These are phyloP conservation scores for Hanseniaspora valbyensis DNA, from an alignment of 805 yeast species.

Conservation along the genomic window DNA sequence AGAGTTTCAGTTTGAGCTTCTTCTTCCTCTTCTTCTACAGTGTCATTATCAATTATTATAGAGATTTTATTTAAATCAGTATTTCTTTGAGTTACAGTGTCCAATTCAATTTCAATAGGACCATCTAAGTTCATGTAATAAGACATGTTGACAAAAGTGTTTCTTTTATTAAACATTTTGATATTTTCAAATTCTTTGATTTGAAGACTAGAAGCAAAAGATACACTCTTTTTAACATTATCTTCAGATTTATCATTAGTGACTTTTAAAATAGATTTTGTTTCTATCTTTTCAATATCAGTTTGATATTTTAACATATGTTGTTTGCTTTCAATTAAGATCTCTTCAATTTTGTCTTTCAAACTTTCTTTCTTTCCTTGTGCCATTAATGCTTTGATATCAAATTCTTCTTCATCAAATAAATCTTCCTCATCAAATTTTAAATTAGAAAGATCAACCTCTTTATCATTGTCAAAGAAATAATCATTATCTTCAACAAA, in stretches of 20 bases:
- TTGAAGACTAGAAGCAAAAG: slow-evolving; percentile 27
- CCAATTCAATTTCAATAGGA: slow-evolving; percentile 7
- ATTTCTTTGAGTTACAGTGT: background rate
- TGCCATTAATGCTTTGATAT: background rate
- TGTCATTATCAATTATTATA: too few relatives aligned
- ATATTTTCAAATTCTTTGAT: slow-evolving; percentile 28
- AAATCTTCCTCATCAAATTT: slow-evolving; percentile 20
- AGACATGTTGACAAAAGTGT: slow-evolving; percentile 22
- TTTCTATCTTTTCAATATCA: too few relatives aligned
- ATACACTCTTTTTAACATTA: slow-evolving; percentile 24
- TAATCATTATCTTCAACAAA: slow-evolving; percentile 8
- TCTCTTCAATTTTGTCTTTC: slow-evolving; percentile 23
- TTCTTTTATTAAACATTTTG: slow-evolving; percentile 26
- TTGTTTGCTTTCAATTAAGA: slow-evolving; percentile 18
- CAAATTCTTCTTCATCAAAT: slow-evolving; percentile 17
- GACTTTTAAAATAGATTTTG: slow-evolving; percentile 12
- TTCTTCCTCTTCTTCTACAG: background rate
- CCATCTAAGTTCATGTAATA: slow-evolving; percentile 10
- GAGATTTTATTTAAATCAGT: background rate
- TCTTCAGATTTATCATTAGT: background rate
- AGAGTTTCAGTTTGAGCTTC: slow-evolving; percentile 1
- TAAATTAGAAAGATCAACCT: slow-evolving; percentile 17
- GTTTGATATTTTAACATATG: too few relatives aligned
- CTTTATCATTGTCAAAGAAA: too few relatives aligned
- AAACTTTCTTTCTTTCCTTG: slow-evolving; percentile 21